Base-by-base conservation (phyloP, 2,329 filamentous ascomycete genomes). In the Exserohilum turcica region DNA sequence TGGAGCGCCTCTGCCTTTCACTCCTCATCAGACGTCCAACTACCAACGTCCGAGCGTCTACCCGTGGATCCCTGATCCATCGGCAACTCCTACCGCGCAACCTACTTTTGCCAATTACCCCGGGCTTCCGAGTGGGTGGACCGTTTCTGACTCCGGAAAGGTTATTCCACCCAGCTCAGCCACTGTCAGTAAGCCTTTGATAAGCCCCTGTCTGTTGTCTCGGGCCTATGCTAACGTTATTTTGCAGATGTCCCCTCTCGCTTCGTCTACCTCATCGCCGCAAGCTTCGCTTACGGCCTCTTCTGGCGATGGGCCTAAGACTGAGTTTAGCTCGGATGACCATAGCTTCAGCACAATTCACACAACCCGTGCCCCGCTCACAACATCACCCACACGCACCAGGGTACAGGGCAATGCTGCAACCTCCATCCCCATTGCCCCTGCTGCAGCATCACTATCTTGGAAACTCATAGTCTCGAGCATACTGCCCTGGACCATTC, bases 71-170 rank as follows among this genome's bases (percentile, higher is more conserved):
- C 79, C 81, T 39, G 77, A 76, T 49, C 77, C 83, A 50, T 81
- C 80, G 5, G 80, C 80, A 12, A 79, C 83, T 10, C 77, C 78
- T 27, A 78, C 82, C 37, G 70, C 78, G 58, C 67, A 79, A 16
- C 69, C 76, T 52, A 76, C 76, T 5, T 76, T 76, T 61, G 77
- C 76, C 50, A 77, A 76, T 55, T 78, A 79, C 56, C 78, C 78
- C 39, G 82, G 84, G 58, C 84, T 96, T 54, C 91, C 92, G 35
- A 84, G 82, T 66, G 91, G 90, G 54, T 96, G 91, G 91, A 83
- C 86, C 56, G 90, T 94, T 76, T 90, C 87, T 44, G 80, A 86
- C 57, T 84, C 86, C 63, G 90, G 91, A 71, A 93, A 92, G 79
- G 86, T 94, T 66, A 81, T 91, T 68, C 89, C 89, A 70, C 83